phyloP scores from a whole-genome alignment of 495 filamentous ascomycete genomes.

The Beverwykella pulmonaria region DNA sequence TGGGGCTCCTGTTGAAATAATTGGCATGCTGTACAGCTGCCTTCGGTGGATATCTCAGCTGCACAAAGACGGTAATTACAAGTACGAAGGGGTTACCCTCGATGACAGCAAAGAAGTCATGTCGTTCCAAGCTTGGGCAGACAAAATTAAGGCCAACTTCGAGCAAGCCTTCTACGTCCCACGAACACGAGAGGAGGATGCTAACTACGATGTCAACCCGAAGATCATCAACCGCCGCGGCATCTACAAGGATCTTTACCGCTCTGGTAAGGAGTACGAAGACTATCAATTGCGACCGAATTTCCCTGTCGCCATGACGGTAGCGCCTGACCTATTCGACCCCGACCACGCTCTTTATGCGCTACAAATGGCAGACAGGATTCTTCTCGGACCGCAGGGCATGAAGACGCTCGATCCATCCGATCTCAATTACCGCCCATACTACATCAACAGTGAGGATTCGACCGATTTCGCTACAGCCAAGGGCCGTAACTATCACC shows the following conservation, averaged over 20 bases:
- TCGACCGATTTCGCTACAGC: conserved; percentile 82
- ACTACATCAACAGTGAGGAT: conserved; percentile 95
- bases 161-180: conserved; percentile 90
- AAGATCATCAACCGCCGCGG: conserved; percentile 81
- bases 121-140: conserved; percentile 78
- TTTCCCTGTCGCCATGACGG: conserved; percentile 94
- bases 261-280: conserved; percentile 89
- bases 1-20: conserved; percentile 94
- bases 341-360: conserved; percentile 73
- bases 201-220: conserved; percentile 76
- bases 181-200: conserved; percentile 64
- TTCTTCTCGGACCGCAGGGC: conserved; percentile 81
- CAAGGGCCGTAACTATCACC: conserved; percentile 96
- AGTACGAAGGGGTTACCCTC: conserved; percentile 68
- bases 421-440: conserved; percentile 88
- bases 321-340: conserved; percentile 85
- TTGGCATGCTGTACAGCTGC: conserved; percentile 85
- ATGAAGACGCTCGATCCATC: conserved; percentile 94
- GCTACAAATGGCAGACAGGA: conserved; percentile 75
- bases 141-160: conserved; percentile 79
- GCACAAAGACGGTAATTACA: conserved; percentile 65
- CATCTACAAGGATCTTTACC: conserved; percentile 97
- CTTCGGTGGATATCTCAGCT: conserved; percentile 77
- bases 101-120: conserved; percentile 61
- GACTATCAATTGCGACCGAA: conserved; percentile 96